Conservation (phyloP, 257 asterid genomes). For the Nicotiana attenuata region DNA sequence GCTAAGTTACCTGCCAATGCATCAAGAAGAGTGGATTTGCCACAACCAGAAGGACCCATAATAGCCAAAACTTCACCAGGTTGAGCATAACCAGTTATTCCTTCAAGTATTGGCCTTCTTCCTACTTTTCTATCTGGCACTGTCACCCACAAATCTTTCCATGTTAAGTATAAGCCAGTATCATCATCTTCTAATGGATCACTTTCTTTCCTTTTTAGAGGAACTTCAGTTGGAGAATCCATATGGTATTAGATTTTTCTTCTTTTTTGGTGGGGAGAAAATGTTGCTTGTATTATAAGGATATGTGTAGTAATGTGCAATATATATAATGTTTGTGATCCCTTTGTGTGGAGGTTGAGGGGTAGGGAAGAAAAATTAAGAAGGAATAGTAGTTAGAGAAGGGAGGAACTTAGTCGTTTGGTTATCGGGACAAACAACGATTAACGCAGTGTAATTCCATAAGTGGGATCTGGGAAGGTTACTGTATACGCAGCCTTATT, state of each 20-base stretch:
- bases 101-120: conserved; percentile 41
- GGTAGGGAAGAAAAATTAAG: background rate
- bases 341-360: background rate
- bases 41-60: conserved; percentile 73
- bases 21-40: conserved; percentile 68
- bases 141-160: conserved; percentile 54
- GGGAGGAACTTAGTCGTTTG: background rate
- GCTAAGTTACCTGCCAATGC: conserved; percentile 52
- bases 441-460: fast-evolving
- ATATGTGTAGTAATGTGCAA: background rate
- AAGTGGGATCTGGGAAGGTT: fast-evolving
- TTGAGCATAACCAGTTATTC: conserved; percentile 43
- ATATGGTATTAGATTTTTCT: background rate
- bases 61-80: conserved; percentile 52
- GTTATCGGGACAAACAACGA: no score
- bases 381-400: background rate
- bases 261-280: background rate
- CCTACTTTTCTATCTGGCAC: conserved; percentile 31
- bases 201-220: conserved; percentile 3
- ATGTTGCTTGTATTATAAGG: background rate
- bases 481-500: background rate
- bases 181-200: background rate
- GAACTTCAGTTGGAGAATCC: conserved; percentile 2
- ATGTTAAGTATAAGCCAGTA: conserved; percentile 39
- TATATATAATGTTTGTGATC: background rate